Percentiles rank a stretch among this genome's conserved stretches.
Evolutionary conservation across 495 filamentous ascomycete species (phyloP).

Genomic region (Xylaria cubensis): DNA sequence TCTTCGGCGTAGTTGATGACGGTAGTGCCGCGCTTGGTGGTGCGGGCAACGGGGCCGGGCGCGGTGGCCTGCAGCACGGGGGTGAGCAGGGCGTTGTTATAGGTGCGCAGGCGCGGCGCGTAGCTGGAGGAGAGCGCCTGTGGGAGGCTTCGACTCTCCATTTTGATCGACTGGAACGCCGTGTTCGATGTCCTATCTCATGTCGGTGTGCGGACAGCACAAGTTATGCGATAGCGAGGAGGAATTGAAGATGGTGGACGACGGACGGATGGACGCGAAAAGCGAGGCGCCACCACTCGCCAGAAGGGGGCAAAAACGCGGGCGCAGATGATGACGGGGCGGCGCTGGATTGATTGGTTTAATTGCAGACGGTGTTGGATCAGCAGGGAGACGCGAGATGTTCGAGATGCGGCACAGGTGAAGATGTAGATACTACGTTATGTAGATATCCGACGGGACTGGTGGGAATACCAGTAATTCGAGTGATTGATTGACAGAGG

Average conservation of each 20-base stretch:
- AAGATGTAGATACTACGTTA: not conserved
- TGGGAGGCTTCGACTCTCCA: constrained; percentile 58
- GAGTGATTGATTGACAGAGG: not conserved
- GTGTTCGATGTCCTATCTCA: constrained; percentile 29
- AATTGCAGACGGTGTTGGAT: not conserved
- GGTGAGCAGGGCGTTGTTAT: constrained; percentile 89
- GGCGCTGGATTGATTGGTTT: not conserved
- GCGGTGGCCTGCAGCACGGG: constrained; percentile 76
- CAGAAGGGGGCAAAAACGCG: too few species aligned
- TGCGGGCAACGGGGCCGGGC: constrained; percentile 75
- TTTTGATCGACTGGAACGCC: constrained; percentile 34
- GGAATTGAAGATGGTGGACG: not conserved
- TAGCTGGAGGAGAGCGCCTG: constrained; percentile 92
- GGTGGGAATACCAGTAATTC: not conserved
- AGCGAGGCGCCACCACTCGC: constrained; percentile 7
- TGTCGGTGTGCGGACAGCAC: constrained; percentile 17
- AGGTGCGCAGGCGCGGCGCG: constrained; percentile 87
- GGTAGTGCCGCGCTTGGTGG: constrained; percentile 94
- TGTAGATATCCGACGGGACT: not conserved
- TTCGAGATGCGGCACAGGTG: not conserved
- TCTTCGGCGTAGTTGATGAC: constrained; percentile 98
- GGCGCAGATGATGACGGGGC: not conserved
- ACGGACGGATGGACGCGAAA: too few species aligned
- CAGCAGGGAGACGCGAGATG: not conserved
- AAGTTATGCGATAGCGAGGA: not conserved